Evolutionary conservation across 768 basidiomycete genomes (phyloP), one percentile per base, ranked within the genome.

Genomic region (Gloeophyllum trabeum): DNA sequence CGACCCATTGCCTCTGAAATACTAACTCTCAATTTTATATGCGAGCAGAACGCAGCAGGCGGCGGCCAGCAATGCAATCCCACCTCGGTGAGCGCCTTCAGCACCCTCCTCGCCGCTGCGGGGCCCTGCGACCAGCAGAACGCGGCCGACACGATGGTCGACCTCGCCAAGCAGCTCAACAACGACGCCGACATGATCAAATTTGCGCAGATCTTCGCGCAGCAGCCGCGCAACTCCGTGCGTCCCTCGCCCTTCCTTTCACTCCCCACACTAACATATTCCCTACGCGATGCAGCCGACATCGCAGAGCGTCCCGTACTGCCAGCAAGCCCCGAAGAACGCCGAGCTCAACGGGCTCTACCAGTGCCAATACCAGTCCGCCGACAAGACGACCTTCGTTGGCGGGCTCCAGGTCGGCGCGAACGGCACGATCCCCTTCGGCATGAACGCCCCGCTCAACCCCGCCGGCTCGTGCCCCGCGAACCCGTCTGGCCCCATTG

Each of bases 41-140:
- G 28, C 39, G 5, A 38, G 38, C 52, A 79, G 77, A 40, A 59
- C 28, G 60, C 66, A 10, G 80, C 78, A 4, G 74, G 72, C 30
- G 81, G 79, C 34, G 75, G 50, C 13, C 41, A 60, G n/a, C 57
- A 69, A 48, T 82, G 81, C 57, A 81, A 77, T 53, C 60, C 70
- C 4, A 51, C 73, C 32, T 70, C 79, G 3, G 64, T 80, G 20
- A 63, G 61, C 1, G 70, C 79, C 1, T 77, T 79, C 51, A 49
- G 51, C 28, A 75, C 76, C 10, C 71, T 84, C 34, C 71, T 82
- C n/a, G 73, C 74, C 24, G 74, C 63, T 4, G 60, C 57, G 4
- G 58, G 52, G 13, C 39, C 46, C 16, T 64, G 63, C 48, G 63
- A 57, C 24, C 72, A 74, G 47, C 72, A 74, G 47, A 50, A 74